A percentile compares a stretch with the other conserved stretches of the same genome.
phyloP scores from a whole-genome alignment of 345 rosid species.

The Moringa oleifera region DNA sequence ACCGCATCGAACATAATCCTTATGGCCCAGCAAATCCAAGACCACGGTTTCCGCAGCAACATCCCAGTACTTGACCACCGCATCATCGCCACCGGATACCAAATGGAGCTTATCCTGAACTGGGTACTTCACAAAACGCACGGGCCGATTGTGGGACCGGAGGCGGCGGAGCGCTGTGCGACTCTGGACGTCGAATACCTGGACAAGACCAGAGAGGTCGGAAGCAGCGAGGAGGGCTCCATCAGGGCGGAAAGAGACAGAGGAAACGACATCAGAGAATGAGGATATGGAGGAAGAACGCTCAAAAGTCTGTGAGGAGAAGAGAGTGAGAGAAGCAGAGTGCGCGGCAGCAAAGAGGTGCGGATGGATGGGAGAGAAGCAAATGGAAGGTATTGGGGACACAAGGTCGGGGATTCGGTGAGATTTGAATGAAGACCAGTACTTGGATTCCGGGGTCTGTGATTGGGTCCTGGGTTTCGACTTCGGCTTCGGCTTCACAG shows the following conservation, averaged over 20 bases:
- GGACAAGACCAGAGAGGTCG: conserved; percentile 71
- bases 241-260: conserved; percentile 74
- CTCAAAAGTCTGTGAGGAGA: conserved; percentile 42
- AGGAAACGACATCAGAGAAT: conserved; percentile 76
- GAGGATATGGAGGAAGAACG: conserved; percentile 45
- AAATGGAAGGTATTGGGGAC: conserved; percentile 53
- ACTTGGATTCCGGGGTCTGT: conserved; percentile 70
- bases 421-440: conserved; percentile 88
- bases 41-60: conserved; percentile 64
- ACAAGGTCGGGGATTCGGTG: conserved; percentile 42
- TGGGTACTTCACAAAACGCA: conserved; percentile 75
- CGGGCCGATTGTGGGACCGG: conserved; percentile 72
- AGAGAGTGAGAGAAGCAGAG: conserved; percentile 67
- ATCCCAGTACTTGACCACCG: conserved; percentile 90
- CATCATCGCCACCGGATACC: conserved; percentile 90
- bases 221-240: conserved; percentile 82
- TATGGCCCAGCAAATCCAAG: conserved; percentile 63
- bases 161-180: conserved; percentile 79
- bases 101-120: conserved; percentile 76
- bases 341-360: conserved; percentile 64
- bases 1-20: conserved; percentile 87
- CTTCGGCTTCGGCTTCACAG: conserved; percentile 64
- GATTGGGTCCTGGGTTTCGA: conserved; percentile 47
- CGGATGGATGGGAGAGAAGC: conserved; percentile 60
- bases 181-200: conserved; percentile 66